phyloP scores from a whole-genome alignment of 1,284 basidiomycete genomes.

The Uromyces viciae-fabae region DNA sequence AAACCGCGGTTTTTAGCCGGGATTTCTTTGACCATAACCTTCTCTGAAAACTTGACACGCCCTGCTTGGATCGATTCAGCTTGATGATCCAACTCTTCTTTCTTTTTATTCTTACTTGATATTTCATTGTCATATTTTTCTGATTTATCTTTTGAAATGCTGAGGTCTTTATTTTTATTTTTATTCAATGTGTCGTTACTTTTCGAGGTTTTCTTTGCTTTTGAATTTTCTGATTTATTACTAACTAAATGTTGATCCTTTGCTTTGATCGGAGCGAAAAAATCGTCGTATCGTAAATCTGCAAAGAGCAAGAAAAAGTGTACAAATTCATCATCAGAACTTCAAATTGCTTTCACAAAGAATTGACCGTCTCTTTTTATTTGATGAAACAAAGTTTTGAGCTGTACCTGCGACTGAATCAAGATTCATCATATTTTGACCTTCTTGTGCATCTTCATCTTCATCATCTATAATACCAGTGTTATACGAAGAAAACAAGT shows the following conservation, averaged over 20 bases:
- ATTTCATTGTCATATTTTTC: not conserved
- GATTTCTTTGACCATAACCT: conserved; percentile 46
- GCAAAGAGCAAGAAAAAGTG: not conserved
- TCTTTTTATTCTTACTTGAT: conserved; percentile 52
- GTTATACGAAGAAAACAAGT: conserved; percentile 31
- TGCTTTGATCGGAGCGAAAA: conserved; percentile 51
- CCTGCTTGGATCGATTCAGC: not conserved
- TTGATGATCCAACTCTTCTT: not conserved
- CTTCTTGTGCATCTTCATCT: conserved; percentile 49
- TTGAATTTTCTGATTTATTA: no score
- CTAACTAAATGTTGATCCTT: no score
- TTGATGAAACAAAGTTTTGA: not conserved
- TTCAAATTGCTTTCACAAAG: not conserved
- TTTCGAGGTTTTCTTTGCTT: not conserved
- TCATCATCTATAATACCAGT: conserved; percentile 32
- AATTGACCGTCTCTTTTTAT: not conserved
- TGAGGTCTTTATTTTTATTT: no score
- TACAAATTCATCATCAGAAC: not conserved
- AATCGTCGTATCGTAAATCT: conserved; percentile 51
- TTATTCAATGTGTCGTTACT: no score
- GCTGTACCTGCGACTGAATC: conserved; percentile 16
- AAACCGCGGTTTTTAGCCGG: conserved; percentile 43
- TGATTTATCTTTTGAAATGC: not conserved
- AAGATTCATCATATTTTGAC: conserved; percentile 42
- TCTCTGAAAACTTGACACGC: conserved; percentile 44